Conservation (phyloP, 2,329 filamentous ascomycete genomes). For the Hypoxylon rubiginosum region DNA sequence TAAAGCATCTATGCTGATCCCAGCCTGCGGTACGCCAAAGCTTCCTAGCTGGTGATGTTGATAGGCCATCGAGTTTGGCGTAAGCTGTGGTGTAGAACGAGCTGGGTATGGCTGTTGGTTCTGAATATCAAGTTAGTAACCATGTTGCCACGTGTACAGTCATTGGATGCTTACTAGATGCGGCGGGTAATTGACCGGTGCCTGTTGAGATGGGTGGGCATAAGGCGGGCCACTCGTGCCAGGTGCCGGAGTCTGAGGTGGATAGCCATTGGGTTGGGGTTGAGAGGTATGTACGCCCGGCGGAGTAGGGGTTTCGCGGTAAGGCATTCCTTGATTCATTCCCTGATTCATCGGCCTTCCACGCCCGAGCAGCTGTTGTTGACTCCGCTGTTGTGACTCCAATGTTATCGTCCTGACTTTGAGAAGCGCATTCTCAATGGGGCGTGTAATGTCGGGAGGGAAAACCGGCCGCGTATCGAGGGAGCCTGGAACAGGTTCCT, state of each 20-base stretch:
- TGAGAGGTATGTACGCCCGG: conserved; percentile 64
- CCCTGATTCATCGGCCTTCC: conserved; percentile 65
- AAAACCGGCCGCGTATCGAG: conserved; percentile 95
- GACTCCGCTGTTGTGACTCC: conserved; percentile 70
- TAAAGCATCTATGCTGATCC: conserved; percentile 78
- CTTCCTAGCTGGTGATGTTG: conserved; percentile 58
- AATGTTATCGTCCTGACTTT: conserved; percentile 77
- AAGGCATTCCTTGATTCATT: conserved; percentile 59
- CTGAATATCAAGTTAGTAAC: conserved; percentile 36
- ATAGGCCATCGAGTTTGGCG: conserved; percentile 56
- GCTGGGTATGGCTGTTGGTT: conserved; percentile 47
- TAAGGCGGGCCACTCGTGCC: conserved; percentile 52
- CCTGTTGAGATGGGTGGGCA: conserved; percentile 41
- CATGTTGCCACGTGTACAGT: not conserved
- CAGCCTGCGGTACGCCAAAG: conserved; percentile 58
- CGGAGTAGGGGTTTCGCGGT: conserved; percentile 81
- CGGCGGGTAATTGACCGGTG: conserved; percentile 48
- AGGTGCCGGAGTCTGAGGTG: conserved; percentile 56
- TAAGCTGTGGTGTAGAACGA: conserved; percentile 57
- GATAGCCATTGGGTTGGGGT: conserved; percentile 52
- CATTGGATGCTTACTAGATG: conserved; percentile 51
- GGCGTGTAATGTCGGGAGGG: conserved; percentile 84
- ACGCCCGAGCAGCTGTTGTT: conserved; percentile 67
- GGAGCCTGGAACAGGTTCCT: conserved; percentile 93
- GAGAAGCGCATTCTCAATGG: conserved; percentile 94